Conservation (phyloP, 352 stramenopile species). For the Albugo laibachii region DNA sequence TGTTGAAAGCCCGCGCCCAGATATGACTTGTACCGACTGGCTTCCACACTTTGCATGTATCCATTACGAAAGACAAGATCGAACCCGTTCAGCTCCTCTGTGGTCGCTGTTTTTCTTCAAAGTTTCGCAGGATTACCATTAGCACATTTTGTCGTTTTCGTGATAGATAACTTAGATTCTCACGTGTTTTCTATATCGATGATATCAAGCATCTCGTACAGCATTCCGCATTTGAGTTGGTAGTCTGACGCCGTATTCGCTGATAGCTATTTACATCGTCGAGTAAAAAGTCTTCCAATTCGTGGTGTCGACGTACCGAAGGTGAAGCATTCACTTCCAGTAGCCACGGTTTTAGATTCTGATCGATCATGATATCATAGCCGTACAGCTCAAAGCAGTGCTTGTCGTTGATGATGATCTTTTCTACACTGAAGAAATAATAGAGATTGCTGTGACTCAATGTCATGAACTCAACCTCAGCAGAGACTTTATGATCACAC, state of each 20-base stretch:
- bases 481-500: constrained; percentile 74
- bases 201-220: constrained; percentile 89
- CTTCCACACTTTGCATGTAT: constrained; percentile 35
- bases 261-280: constrained; percentile 35
- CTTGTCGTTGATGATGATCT: constrained; percentile 90
- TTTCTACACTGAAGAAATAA: constrained; percentile 42
- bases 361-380: constrained; percentile 85
- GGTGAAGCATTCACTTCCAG: constrained; percentile 89
- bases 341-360: constrained; percentile 82
- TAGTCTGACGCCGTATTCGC: constrained; percentile 85
- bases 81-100: too few species aligned
- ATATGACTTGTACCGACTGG: constrained; percentile 53
- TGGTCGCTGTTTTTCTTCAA: too few species aligned
- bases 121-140: background rate
- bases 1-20: constrained; percentile 32
- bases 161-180: background rate
- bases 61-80: constrained; percentile 64
- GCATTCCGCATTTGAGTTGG: constrained; percentile 84
- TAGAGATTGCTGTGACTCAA: background rate
- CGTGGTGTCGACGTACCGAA: constrained; percentile 22
- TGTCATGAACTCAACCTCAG: constrained; percentile 15
- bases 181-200: constrained; percentile 82
- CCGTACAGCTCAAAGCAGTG: constrained; percentile 93
- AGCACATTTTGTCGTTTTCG: background rate
- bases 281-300: background rate